These are phyloP conservation scores for Sarocladiaceae sp. DNA, from an alignment of 2,329 filamentous ascomycete species.

Conservation along the genomic window DNA sequence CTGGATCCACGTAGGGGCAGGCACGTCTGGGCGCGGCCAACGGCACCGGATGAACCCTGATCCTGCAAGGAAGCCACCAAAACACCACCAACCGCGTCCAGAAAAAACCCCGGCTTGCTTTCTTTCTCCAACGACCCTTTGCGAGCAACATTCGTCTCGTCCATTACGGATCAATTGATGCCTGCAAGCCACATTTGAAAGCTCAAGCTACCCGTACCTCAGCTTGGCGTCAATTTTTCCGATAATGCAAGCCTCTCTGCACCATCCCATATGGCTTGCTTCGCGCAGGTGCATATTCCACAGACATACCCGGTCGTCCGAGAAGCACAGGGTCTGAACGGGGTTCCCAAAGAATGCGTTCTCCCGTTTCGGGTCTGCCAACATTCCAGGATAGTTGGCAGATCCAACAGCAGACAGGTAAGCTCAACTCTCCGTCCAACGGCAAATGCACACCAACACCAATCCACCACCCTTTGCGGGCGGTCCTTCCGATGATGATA, in stretches of 20 bases:
- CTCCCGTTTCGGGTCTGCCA: too few species aligned
- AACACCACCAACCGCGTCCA: too few species aligned
- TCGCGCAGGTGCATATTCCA: not conserved
- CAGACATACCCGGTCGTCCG: not conserved
- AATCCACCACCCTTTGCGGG: not conserved
- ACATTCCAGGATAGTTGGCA: too few species aligned
- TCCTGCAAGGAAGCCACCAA: not conserved
- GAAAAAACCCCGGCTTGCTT: too few species aligned
- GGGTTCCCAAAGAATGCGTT: not conserved
- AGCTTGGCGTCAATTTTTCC: not conserved
- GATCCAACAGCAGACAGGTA: constrained; percentile 9
- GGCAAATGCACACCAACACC: not conserved
- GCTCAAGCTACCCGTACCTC: not conserved
- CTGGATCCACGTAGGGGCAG: too few species aligned
- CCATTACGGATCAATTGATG: not conserved
- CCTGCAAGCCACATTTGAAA: constrained; percentile 5
- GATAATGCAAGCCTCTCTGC: not conserved
- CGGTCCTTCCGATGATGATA: constrained; percentile 6
- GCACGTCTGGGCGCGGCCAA: too few species aligned
- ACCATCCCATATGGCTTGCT: not conserved
- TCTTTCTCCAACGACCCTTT: too few species aligned
- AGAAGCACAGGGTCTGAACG: not conserved
- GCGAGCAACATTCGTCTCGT: not conserved
- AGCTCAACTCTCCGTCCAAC: not conserved
- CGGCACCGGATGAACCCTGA: constrained; percentile 7